phyloP scores from a whole-genome alignment of 768 basidiomycete species.

The Podaxis sp. region DNA sequence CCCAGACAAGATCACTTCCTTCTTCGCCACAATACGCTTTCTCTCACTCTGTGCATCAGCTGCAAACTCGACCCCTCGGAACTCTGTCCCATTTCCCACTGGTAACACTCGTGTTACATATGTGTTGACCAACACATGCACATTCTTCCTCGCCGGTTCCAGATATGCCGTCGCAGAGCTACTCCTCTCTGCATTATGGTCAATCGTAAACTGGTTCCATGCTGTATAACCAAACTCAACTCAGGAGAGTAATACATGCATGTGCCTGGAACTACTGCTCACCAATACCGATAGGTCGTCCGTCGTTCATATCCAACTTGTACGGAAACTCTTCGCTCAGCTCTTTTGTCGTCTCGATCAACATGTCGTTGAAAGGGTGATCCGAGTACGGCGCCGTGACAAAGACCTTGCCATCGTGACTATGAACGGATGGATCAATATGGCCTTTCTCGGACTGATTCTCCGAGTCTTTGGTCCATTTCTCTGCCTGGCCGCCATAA shows the following conservation, averaged over 20 bases:
- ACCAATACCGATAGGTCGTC: slow-evolving; percentile 17
- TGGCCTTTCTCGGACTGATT: slow-evolving; percentile 16
- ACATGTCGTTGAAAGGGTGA: slow-evolving; percentile 15
- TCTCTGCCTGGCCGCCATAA: background rate
- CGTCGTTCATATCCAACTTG: slow-evolving; percentile 16
- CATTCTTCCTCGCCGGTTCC: background rate
- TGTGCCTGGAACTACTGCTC: background rate
- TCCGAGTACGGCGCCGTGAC: slow-evolving; percentile 2
- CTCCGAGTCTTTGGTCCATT: slow-evolving; percentile 5
- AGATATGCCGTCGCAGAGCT: slow-evolving; percentile 19
- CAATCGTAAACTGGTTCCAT: slow-evolving; percentile 15
- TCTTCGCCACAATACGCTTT: slow-evolving; percentile 21
- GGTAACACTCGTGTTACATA: slow-evolving; percentile 17
- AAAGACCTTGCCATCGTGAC: slow-evolving; percentile 8
- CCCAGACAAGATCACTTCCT: slow-evolving; percentile 33
- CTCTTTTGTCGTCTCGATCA: slow-evolving; percentile 5
- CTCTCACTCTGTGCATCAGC: slow-evolving; percentile 7
- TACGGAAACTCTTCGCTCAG: slow-evolving; percentile 13
- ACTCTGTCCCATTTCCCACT: slow-evolving; percentile 12
- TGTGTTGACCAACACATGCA: slow-evolving; percentile 16
- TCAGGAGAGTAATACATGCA: background rate
- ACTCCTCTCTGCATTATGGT: slow-evolving; percentile 18
- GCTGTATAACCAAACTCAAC: background rate
- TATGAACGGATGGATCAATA: slow-evolving; percentile 15
- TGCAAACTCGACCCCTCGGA: slow-evolving; percentile 16